phyloP scores from a whole-genome alignment of 306 rosid species.

The Fagus sylvatica region DNA sequence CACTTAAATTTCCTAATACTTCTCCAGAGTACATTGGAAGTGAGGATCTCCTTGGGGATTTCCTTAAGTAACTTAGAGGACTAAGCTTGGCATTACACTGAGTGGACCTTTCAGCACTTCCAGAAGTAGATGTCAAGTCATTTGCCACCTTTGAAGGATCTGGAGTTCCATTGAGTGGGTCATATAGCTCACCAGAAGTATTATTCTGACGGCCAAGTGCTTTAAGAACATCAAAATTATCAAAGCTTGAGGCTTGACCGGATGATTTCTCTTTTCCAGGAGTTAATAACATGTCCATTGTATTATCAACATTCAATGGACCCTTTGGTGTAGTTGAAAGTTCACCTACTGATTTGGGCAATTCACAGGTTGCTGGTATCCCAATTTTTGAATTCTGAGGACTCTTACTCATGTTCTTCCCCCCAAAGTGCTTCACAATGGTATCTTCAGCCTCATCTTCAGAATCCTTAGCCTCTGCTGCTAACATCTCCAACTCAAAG shows the following conservation, averaged over 20 bases:
- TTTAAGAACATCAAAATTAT: constrained; percentile 25
- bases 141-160: constrained; percentile 26
- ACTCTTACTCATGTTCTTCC: constrained; percentile 37
- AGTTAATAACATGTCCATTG: constrained; percentile 7
- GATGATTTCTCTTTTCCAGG: constrained; percentile 25
- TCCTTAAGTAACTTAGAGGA: constrained; percentile 39
- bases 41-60: constrained; percentile 41
- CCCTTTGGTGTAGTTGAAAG: constrained; percentile 33
- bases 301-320: constrained; percentile 16
- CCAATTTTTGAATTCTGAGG: constrained; percentile 42
- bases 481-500: constrained; percentile 71
- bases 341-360: constrained; percentile 31
- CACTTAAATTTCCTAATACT: constrained; percentile 34
- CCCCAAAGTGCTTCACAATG: constrained; percentile 39
- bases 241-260: constrained; percentile 23
- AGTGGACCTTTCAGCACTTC: constrained; percentile 39
- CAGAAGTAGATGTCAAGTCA: constrained; percentile 28
- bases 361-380: constrained; percentile 23
- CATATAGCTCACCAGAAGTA: constrained; percentile 27
- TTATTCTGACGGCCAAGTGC: constrained; percentile 13
- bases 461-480: constrained; percentile 89
- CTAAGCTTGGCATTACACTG: constrained; percentile 38
- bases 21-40: constrained; percentile 44
- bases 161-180: constrained; percentile 25
- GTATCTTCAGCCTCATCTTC: constrained; percentile 71